Conservation (phyloP, 2,329 filamentous ascomycete species). For the Botrytis fabae region DNA sequence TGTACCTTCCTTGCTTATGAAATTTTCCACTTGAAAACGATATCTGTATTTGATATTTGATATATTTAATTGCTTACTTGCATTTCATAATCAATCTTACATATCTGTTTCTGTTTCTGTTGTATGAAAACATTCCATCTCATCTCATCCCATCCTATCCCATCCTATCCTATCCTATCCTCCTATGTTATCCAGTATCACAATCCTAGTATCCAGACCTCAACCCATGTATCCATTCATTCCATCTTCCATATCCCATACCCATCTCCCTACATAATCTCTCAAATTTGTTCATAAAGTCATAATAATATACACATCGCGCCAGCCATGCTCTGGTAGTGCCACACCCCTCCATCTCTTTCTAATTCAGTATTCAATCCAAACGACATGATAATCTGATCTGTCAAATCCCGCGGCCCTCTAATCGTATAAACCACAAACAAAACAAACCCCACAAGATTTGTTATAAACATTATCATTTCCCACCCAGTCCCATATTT, state of each 20-base stretch:
- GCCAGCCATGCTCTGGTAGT: neutral
- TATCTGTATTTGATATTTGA: neutral
- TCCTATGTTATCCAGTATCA: neutral
- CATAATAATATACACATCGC: neutral
- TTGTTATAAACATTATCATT: neutral
- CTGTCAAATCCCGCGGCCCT: neutral
- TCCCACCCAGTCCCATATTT: no score
- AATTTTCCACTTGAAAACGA: neutral
- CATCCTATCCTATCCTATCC: no score
- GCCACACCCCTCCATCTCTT: neutral
- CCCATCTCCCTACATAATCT: neutral
- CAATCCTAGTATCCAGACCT: neutral
- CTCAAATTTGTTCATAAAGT: neutral
- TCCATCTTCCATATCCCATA: neutral
- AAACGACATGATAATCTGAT: neutral
- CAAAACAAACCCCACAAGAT: neutral
- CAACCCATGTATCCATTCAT: neutral
- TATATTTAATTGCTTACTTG: neutral
- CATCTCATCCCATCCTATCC: neutral
- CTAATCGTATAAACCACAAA: neutral
- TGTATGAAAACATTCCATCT: neutral
- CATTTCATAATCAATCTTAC: neutral
- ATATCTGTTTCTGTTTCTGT: neutral
- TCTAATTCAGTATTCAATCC: neutral
- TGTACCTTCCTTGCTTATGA: neutral